phyloP scores from a whole-genome alignment of 2,329 filamentous ascomycete genomes.

The Ophiostoma sp. region DNA sequence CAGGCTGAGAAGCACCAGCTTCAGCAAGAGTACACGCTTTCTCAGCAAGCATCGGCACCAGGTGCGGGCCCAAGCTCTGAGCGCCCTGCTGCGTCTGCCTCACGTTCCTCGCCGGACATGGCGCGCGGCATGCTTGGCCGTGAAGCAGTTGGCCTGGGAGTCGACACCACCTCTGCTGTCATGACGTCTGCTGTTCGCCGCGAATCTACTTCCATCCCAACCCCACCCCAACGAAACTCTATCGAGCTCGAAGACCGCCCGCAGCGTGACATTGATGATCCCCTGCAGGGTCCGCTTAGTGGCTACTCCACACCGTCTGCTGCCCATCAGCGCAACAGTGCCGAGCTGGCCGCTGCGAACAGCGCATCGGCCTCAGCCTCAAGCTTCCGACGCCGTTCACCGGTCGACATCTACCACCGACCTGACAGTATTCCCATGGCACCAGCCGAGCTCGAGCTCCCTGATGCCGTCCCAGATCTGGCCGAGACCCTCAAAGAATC shows the following conservation, averaged over 20 bases:
- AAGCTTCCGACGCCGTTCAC: constrained; percentile 25
- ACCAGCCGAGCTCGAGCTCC: constrained; percentile 24
- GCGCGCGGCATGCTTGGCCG: constrained; percentile 62
- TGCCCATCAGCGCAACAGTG: not conserved
- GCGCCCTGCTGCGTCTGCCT: not conserved
- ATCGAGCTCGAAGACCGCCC: not conserved
- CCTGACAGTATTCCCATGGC: constrained; percentile 49
- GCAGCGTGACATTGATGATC: constrained; percentile 13
- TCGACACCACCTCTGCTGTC: constrained; percentile 53
- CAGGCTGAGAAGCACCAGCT: constrained; percentile 44
- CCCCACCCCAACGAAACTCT: not conserved
- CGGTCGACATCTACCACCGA: constrained; percentile 46
- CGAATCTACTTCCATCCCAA: constrained; percentile 27
- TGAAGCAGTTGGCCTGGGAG: constrained; percentile 57
- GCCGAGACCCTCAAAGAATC: constrained; percentile 29
- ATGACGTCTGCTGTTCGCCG: constrained; percentile 59
- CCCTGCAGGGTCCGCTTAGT: not conserved
- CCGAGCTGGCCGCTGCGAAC: not conserved
- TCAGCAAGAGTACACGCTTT: constrained; percentile 43
- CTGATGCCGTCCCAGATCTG: not conserved
- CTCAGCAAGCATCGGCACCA: not conserved
- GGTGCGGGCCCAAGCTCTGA: not conserved
- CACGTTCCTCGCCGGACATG: constrained; percentile 44
- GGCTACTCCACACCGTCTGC: constrained; percentile 3
- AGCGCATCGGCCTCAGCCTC: not conserved